phyloP scores from a whole-genome alignment of 163 green algal genomes.

The Chlorella variabilis region DNA sequence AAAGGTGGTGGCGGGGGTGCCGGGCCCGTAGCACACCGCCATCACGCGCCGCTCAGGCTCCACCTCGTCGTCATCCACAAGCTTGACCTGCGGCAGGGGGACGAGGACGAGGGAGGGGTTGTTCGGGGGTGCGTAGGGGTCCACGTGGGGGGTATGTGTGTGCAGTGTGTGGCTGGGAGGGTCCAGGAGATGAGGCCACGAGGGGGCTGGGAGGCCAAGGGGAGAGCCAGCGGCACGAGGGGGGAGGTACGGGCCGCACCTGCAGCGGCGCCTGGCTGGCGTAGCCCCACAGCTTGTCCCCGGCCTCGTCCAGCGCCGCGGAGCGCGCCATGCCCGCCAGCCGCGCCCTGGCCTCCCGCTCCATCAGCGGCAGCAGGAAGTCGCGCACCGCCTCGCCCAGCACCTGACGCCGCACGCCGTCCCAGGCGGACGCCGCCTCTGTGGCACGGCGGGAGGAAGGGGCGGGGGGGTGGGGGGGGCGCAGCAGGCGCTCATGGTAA shows the following conservation, averaged over 20 bases:
- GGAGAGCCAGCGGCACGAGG: too few relatives aligned
- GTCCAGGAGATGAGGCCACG: too few relatives aligned
- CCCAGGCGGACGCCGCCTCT: slow-evolving; percentile 66
- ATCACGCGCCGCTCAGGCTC: slow-evolving; percentile 61
- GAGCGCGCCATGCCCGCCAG: slow-evolving; percentile 44
- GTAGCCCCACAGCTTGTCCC: slow-evolving; percentile 64
- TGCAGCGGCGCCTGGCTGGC: slow-evolving; percentile 52
- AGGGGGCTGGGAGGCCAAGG: too few relatives aligned
- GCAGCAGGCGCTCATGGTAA: too few relatives aligned
- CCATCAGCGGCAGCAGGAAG: slow-evolving; percentile 66
- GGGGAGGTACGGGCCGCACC: too few relatives aligned
- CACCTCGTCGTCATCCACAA: slow-evolving; percentile 62
- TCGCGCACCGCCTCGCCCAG: slow-evolving; percentile 63
- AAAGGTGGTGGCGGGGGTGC: slow-evolving; percentile 73
- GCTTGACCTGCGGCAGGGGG: slow-evolving; percentile 45
- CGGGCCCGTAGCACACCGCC: slow-evolving; percentile 60
- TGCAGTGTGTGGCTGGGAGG: too few relatives aligned
- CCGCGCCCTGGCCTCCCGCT: slow-evolving; percentile 53
- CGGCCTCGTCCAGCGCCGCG: slow-evolving; percentile 29
- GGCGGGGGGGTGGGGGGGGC: too few relatives aligned
- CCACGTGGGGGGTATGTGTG: too few relatives aligned
- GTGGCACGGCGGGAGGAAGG: too few relatives aligned
- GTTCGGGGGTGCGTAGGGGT: too few relatives aligned
- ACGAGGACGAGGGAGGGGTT: not conserved
- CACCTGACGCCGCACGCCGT: slow-evolving; percentile 68